Evolutionary conservation across 1,139 yeast genomes (phyloP).

Genomic region (Pneumocystis wakefieldiae): DNA sequence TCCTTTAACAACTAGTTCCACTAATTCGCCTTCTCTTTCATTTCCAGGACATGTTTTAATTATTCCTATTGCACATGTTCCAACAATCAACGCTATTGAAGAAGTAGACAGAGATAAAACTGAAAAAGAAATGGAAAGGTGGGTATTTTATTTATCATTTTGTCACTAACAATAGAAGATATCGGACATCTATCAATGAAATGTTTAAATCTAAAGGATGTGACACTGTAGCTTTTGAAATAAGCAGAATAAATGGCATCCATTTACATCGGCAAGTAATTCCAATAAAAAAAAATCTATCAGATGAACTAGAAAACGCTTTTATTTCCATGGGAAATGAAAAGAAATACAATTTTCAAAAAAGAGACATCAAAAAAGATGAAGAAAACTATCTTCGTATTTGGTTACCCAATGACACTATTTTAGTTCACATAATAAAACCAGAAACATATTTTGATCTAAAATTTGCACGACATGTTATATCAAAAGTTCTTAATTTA

Average conservation of each 20-base stretch:
- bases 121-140: conserved; percentile 26
- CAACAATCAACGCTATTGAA: conserved; percentile 29
- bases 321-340: conserved; percentile 17
- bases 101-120: conserved; percentile 16
- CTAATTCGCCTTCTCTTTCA: conserved; percentile 24
- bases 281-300: conserved; percentile 19
- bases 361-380: conserved; percentile 1
- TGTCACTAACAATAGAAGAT: conserved; percentile 4
- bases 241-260: conserved; percentile 22
- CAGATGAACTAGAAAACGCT: conserved; percentile 13
- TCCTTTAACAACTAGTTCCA: conserved; percentile 43
- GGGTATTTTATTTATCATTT: neutral
- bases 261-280: conserved; percentile 26
- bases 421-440: conserved; percentile 14
- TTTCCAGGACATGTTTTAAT: conserved; percentile 74
- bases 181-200: conserved; percentile 11
- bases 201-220: conserved; percentile 17
- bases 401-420: conserved; percentile 9
- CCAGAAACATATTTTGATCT: conserved; percentile 35
- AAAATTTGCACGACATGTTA: conserved; percentile 65
- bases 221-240: conserved; percentile 21
- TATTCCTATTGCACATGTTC: conserved; percentile 65
- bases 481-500: conserved; percentile 43
- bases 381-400: conserved; percentile 16
- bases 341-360: conserved; percentile 10